Evolutionary conservation across 352 stramenopile genomes (phyloP), one percentile per base, ranked within the genome.

Genomic region (Phytopythium helicoides): DNA sequence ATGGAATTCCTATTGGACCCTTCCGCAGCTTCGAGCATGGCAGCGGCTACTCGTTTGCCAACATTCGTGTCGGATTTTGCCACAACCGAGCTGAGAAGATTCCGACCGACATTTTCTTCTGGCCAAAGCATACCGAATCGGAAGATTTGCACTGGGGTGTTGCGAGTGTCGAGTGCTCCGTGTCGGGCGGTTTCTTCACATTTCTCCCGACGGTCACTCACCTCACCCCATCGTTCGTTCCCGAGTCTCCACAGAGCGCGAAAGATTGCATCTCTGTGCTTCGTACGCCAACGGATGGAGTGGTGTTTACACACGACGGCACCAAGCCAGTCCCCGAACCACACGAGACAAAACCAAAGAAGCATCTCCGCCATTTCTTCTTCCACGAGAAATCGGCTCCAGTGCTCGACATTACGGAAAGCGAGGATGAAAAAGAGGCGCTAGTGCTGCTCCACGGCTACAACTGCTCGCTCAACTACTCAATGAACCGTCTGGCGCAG

Each of bases 1-100:
- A 93, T 48, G 85, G 85, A 4, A 51, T 76, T n/a, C 82, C 85
- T 18, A 54, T 92, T 21, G 85, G 80, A 25, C 85, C 85, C 2
- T 93, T 93, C 58, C 64, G 64, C 10, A 92, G 80, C 38, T 80
- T 87, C 48, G 73, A 91, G 39, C 79, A 88, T 47, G 75, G 75
- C 42, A 92, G 62, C 40, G 84, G 78, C 3, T 83, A 88, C 59
- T 83, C 78, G 42, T 92, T 93, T 51, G 65, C 73, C 35, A 88
- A 85, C 38, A 74, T 94, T n/a, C 66, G 69, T 10, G 66, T 94
- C 34, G 81, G 74, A 0, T 92, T 81, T 35, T 86, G 86, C 46
- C 71, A 82, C 41, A 82, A 82, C 45, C 68, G 71, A 15, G 64
- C 22, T 0, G 71, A 81, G 40, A 61, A 63, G 11, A 41, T 36